A percentile compares a stretch with the other conserved stretches of the same genome.
These are phyloP conservation scores for Saccharomyces hybrid DNA, from an alignment of 1,139 yeast genomes.

Conservation along the genomic window DNA sequence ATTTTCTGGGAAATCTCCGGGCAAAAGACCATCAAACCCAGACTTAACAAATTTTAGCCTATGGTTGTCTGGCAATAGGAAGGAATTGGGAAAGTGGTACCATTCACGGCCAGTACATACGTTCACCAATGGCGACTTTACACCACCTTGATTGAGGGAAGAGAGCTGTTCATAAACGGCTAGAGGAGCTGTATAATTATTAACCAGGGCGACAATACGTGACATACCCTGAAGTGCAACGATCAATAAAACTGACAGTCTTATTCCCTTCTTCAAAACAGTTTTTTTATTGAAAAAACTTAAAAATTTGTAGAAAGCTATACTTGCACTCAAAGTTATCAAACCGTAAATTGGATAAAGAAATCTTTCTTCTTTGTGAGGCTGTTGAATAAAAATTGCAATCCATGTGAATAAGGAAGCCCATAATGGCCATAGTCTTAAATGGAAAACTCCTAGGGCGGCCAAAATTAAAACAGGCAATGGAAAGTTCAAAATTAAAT, in stretches of 20 bases:
- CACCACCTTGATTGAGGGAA: slow-evolving; percentile 10
- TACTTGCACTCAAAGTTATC: slow-evolving; percentile 55
- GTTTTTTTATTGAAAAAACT: slow-evolving; percentile 9
- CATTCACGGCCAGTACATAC: slow-evolving; percentile 91
- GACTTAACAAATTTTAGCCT: slow-evolving; percentile 63
- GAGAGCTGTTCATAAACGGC: slow-evolving; percentile 34
- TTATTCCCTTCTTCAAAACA: slow-evolving; percentile 9
- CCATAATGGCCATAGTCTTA: slow-evolving; percentile 30
- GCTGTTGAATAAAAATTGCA: slow-evolving; percentile 58
- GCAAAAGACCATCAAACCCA: slow-evolving; percentile 81
- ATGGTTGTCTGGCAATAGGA: slow-evolving; percentile 56
- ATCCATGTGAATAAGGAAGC: slow-evolving; percentile 58
- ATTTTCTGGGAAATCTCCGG: slow-evolving; percentile 70
- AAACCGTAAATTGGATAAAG: slow-evolving; percentile 78
- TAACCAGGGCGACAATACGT: slow-evolving; percentile 42
- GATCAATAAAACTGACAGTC: slow-evolving; percentile 5
- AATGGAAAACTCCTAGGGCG: slow-evolving; percentile 24
- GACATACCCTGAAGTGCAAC: slow-evolving; percentile 29
- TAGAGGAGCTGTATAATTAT: slow-evolving; percentile 60
- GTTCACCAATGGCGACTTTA: slow-evolving; percentile 32
- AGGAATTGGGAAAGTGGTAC: slow-evolving; percentile 88
- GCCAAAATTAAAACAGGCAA: slow-evolving; percentile 34
- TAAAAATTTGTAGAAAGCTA: slow-evolving; percentile 37
- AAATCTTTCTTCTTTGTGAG: slow-evolving; percentile 92
- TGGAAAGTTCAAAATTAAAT: slow-evolving; percentile 65